These are phyloP conservation scores for Fusarium haematococcum DNA, from an alignment of 2,329 filamentous ascomycete genomes.

Conservation along the genomic window DNA sequence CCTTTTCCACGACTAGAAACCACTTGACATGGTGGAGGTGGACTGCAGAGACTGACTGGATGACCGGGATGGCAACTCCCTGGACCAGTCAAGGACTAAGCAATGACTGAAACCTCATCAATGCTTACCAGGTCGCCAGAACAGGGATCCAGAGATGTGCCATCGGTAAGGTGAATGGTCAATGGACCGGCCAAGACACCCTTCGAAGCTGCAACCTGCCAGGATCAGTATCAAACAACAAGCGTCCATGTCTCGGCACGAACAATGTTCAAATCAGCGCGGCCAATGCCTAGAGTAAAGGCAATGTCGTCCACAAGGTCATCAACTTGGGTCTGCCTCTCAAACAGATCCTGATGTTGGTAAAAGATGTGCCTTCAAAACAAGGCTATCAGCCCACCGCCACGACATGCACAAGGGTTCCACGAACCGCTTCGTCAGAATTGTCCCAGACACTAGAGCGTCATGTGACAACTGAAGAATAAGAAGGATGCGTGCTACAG, in stretches of 20 bases:
- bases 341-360: slow-evolving; percentile 78
- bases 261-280: slow-evolving; percentile 78
- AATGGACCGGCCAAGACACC: slow-evolving; percentile 75
- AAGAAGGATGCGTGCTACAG: slow-evolving; percentile 65
- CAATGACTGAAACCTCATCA: background rate
- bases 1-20: slow-evolving; percentile 84
- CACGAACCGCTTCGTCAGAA: slow-evolving; percentile 73
- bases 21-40: slow-evolving; percentile 65
- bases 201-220: slow-evolving; percentile 78
- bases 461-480: slow-evolving; percentile 71
- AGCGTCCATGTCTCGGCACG: slow-evolving; percentile 34
- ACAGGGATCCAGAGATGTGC: slow-evolving; percentile 51
- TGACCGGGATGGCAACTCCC: slow-evolving; percentile 71
- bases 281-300: slow-evolving; percentile 72
- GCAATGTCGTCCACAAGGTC: slow-evolving; percentile 80
- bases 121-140: slow-evolving; percentile 45
- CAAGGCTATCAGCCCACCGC: background rate
- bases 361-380: slow-evolving; percentile 80
- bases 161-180: slow-evolving; percentile 58
- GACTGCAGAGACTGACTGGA: slow-evolving; percentile 61
- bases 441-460: slow-evolving; percentile 64
- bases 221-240: slow-evolving; percentile 17
- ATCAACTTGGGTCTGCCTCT: slow-evolving; percentile 76
- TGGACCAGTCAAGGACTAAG: slow-evolving; percentile 47
- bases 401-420: background rate